phyloP scores from a whole-genome alignment of 1,284 basidiomycete species.

The Mycosarcoma maydis region DNA sequence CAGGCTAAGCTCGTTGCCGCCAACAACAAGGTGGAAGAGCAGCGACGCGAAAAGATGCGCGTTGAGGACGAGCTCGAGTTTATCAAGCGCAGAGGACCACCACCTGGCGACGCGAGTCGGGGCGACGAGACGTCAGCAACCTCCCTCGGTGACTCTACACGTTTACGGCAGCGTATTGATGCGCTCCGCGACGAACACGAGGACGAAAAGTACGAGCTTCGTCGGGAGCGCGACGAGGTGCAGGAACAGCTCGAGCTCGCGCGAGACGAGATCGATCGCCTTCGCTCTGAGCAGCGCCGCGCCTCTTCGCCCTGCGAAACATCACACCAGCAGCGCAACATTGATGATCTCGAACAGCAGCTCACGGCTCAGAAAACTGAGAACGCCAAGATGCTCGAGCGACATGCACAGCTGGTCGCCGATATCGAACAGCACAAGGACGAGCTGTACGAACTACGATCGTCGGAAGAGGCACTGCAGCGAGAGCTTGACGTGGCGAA shows the following conservation, averaged over 20 bases:
- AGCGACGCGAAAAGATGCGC: slow-evolving; percentile 32
- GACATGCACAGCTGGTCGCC: slow-evolving; percentile 45
- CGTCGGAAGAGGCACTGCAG: slow-evolving; percentile 43
- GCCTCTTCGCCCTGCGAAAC: slow-evolving; percentile 21
- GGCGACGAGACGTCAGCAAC: slow-evolving; percentile 35
- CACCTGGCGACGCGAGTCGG: slow-evolving; percentile 24
- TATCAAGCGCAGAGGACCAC: slow-evolving; percentile 38
- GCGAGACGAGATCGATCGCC: slow-evolving; percentile 36
- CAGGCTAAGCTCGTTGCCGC: slow-evolving; percentile 41
- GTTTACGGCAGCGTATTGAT: slow-evolving; percentile 48
- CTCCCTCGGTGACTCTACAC: slow-evolving; percentile 33
- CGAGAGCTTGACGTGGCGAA: slow-evolving; percentile 51
- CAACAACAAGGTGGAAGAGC: slow-evolving; percentile 41
- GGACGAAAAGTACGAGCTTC: slow-evolving; percentile 52
- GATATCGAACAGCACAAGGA: slow-evolving; percentile 53
- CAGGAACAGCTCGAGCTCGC: slow-evolving; percentile 47
- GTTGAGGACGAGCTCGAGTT: slow-evolving; percentile 56
- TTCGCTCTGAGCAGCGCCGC: slow-evolving; percentile 21
- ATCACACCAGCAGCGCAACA: slow-evolving; percentile 33
- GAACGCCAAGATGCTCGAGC: slow-evolving; percentile 49
- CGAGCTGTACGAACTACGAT: slow-evolving; percentile 49
- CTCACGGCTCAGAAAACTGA: slow-evolving; percentile 46
- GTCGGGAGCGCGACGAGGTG: slow-evolving; percentile 44
- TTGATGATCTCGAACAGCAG: slow-evolving; percentile 49
- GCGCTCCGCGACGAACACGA: slow-evolving; percentile 50